A percentile compares a stretch with the other conserved stretches of the same genome.
phyloP scores from a whole-genome alignment of 1,284 basidiomycete species.

The Cutaneotrichosporon dermatis region DNA sequence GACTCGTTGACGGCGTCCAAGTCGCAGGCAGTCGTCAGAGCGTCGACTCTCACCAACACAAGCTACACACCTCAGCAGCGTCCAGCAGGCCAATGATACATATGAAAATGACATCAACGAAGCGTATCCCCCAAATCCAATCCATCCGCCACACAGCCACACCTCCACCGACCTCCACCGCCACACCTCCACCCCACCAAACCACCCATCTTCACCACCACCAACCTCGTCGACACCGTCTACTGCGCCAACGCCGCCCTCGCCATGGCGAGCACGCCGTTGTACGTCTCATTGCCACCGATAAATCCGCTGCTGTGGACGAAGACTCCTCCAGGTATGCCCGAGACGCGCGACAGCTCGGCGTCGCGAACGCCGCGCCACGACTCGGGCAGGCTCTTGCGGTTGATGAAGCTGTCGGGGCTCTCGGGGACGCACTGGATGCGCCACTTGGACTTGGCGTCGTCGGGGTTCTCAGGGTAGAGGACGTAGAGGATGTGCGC shows the following conservation, averaged over 20 bases:
- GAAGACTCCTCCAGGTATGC: slow-evolving; percentile 81
- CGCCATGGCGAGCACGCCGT: slow-evolving; percentile 80
- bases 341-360: slow-evolving; percentile 65
- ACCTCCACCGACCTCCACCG: too few species aligned
- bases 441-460: slow-evolving; percentile 69
- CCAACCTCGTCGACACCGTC: too few species aligned
- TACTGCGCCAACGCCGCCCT: slow-evolving; percentile 30
- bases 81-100: too few species aligned
- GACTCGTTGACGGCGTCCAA: too few species aligned
- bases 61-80: too few species aligned
- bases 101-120: too few species aligned
- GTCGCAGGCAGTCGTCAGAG: too few species aligned
- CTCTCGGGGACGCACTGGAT: slow-evolving; percentile 85
- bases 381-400: slow-evolving; percentile 84
- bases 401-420: slow-evolving; percentile 78
- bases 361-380: slow-evolving; percentile 93
- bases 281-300: slow-evolving; percentile 88
- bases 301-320: slow-evolving; percentile 95
- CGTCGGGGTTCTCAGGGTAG: slow-evolving; percentile 73
- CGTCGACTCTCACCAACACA: too few species aligned
- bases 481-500: slow-evolving; percentile 66
- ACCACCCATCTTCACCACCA: too few species aligned
- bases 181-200: too few species aligned
- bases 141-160: too few species aligned
- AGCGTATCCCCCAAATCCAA: too few species aligned